These are phyloP conservation scores for Malassezia psittaci DNA, from an alignment of 1,284 basidiomycete genomes.

Conservation along the genomic window DNA sequence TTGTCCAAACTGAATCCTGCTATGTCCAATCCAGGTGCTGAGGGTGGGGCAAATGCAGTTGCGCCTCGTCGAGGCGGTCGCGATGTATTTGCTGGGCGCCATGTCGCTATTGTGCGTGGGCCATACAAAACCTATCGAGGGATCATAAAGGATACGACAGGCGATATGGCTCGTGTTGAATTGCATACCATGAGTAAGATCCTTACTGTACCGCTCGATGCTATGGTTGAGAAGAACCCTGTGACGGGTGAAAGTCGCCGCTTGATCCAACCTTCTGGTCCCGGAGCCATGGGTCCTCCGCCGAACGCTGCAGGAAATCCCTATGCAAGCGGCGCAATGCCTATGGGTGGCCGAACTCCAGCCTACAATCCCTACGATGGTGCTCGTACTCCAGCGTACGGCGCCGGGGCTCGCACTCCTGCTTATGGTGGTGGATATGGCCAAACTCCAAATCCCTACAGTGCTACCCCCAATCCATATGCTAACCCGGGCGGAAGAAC, in stretches of 20 bases:
- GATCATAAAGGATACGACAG: constrained; percentile 89
- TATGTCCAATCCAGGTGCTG: constrained; percentile 48
- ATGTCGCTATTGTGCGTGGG: constrained; percentile 74
- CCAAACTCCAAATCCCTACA: constrained; percentile 12
- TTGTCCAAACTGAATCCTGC: constrained; percentile 94
- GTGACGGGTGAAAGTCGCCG: constrained; percentile 31
- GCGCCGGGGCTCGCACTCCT: constrained; percentile 2
- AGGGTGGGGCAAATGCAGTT: constrained; percentile 30
- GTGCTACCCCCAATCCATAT: constrained; percentile 16
- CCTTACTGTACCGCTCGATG: constrained; percentile 71
- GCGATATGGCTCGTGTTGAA: constrained; percentile 76
- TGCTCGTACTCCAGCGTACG: constrained; percentile 24
- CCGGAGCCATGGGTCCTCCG: constrained; percentile 4
- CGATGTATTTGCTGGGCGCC: constrained; percentile 70
- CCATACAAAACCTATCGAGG: constrained; percentile 84
- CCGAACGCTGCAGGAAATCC: constrained; percentile 19
- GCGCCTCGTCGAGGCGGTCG: constrained; percentile 27
- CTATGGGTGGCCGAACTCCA: constrained; percentile 29
- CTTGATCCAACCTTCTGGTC: constrained; percentile 13
- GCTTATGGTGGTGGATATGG: constrained; percentile 5
- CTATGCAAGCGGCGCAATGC: constrained; percentile 14
- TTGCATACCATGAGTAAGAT: constrained; percentile 81
- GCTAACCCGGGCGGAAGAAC: neutral
- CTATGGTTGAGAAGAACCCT: constrained; percentile 61
- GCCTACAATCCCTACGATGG: constrained; percentile 27